Conservation (phyloP, 2,329 filamentous ascomycete genomes). For the Penicillium sp. region DNA sequence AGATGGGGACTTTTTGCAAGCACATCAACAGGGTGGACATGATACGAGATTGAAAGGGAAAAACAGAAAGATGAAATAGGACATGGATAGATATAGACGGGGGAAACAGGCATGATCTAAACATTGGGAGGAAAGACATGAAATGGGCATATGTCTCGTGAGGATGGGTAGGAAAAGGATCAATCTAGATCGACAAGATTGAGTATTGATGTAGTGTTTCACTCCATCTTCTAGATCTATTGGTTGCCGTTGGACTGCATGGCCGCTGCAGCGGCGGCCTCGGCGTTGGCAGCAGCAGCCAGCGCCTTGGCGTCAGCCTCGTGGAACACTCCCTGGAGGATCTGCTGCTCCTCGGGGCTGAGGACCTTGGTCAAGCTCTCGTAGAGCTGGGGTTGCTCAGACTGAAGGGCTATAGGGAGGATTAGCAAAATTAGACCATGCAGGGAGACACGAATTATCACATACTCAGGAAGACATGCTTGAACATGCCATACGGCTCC, state of each 20-base stretch:
- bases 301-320: conserved; percentile 65
- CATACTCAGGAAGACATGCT: conserved; percentile 79
- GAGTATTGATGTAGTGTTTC: conserved; percentile 6
- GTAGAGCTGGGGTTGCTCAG: conserved; percentile 89
- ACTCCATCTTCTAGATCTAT: conserved; percentile 27
- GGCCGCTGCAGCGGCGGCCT: conserved; percentile 41
- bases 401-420: conserved; percentile 71
- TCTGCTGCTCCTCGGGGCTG: conserved; percentile 75
- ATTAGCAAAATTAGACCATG: conserved; percentile 34
- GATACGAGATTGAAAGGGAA: conserved; percentile 18
- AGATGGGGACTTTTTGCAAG: conserved; percentile 30
- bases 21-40: conserved; percentile 29
- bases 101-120: conserved; percentile 33
- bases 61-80: conserved; percentile 19
- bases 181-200: conserved; percentile 16
- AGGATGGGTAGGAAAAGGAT: conserved; percentile 22
- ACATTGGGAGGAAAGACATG: conserved; percentile 30
- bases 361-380: conserved; percentile 77
- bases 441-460: conserved; percentile 28
- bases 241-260: conserved; percentile 42
- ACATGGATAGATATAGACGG: conserved; percentile 28
- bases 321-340: conserved; percentile 77
- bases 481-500: conserved; percentile 91
- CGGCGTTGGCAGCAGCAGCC: conserved; percentile 43
- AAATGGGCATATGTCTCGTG: conserved; percentile 37